Evolutionary conservation across 768 basidiomycete species (phyloP).

Genomic region (Lactarius psammicola): DNA sequence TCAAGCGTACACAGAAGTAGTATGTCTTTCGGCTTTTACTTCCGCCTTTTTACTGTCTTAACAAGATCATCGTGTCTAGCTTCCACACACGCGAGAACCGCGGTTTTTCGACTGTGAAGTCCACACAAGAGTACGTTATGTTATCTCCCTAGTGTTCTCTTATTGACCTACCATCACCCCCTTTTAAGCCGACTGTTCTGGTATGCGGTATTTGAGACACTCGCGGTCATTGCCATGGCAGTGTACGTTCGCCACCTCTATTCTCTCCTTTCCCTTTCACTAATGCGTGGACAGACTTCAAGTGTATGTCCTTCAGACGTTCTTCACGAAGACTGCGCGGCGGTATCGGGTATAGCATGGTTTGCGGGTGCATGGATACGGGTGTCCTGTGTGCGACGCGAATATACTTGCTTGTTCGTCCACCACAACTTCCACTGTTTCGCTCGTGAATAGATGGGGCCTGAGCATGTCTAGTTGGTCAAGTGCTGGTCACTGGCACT

Average conservation of each 20-base stretch:
- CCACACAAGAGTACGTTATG: constrained; percentile 71
- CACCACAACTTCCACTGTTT: neutral
- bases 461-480: neutral
- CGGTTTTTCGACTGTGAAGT: constrained; percentile 89
- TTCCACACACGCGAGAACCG: constrained; percentile 94
- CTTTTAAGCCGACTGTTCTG: constrained; percentile 81
- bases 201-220: constrained; percentile 82
- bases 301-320: constrained; percentile 90
- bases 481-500: neutral
- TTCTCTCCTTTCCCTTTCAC: constrained; percentile 18
- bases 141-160: neutral
- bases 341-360: constrained; percentile 75
- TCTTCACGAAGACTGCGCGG: constrained; percentile 93
- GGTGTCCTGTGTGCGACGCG: constrained; percentile 1
- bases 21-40: constrained; percentile 42
- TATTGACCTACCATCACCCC: constrained; percentile 8
- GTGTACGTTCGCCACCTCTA: constrained; percentile 53
- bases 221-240: constrained; percentile 82
- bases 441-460: neutral
- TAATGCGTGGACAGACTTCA: constrained; percentile 56
- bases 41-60: neutral
- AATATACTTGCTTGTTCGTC: neutral
- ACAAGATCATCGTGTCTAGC: constrained; percentile 41
- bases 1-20: constrained; percentile 94
- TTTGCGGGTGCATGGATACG: neutral